phyloP scores from a whole-genome alignment of 225 moss, liverwort and hornwort species.

The Ulota crispa region DNA sequence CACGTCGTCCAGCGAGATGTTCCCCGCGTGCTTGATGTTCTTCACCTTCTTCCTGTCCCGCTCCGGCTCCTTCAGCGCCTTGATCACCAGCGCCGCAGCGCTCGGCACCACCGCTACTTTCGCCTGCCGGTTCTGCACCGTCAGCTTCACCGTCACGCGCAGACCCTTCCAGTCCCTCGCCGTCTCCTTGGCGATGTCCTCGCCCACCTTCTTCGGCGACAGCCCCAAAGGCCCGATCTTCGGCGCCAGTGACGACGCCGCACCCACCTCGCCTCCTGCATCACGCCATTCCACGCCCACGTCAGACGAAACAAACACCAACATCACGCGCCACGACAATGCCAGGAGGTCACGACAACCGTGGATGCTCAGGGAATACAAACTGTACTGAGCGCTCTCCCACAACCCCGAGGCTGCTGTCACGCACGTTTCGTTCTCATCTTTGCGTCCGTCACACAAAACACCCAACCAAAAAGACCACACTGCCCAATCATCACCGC shows the following conservation, averaged over 20 bases:
- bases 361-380: constrained; percentile 32
- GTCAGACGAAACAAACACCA: neutral
- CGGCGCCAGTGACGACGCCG: constrained; percentile 79
- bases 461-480: neutral
- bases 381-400: constrained; percentile 2
- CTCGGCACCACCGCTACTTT: constrained; percentile 60
- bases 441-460: constrained; percentile 16
- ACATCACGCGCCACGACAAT: too few species aligned
- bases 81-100: constrained; percentile 56
- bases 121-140: constrained; percentile 77
- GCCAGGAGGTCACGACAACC: neutral
- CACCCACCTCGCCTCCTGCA: constrained; percentile 77
- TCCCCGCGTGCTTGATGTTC: constrained; percentile 55
- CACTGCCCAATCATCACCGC: too few species aligned
- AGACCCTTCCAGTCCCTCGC: constrained; percentile 88
- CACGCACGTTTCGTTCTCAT: constrained; percentile 22
- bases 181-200: constrained; percentile 89
- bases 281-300: neutral
- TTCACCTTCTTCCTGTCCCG: constrained; percentile 56
- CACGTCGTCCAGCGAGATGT: constrained; percentile 54
- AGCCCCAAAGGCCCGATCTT: constrained; percentile 84
- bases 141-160: constrained; percentile 82
- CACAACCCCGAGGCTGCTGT: constrained; percentile 32
- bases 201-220: constrained; percentile 81
- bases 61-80: constrained; percentile 65